Evolutionary conservation across 805 yeast species (phyloP), one percentile per base, ranked within the genome.

Genomic region (Kodamaea leandrae): DNA sequence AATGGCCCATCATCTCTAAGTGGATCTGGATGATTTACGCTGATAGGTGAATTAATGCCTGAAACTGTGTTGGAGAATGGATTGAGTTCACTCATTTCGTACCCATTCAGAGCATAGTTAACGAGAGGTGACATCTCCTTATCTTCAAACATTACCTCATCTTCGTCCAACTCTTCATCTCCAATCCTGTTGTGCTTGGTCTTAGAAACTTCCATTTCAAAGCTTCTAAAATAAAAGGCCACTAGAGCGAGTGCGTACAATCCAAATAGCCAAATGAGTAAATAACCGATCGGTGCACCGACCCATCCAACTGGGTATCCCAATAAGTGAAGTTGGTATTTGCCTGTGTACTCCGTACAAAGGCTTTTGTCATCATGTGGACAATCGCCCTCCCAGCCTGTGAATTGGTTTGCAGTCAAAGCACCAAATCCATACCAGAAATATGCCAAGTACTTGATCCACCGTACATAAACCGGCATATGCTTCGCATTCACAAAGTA

Each of bases 351-450:
- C 39, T 57, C 55, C 1, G 20, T 23, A 36, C 62, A 57, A 16
- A 45, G 46, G 2, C 42, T 42, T 2, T 44, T 41, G 12, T 57
- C 56, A 14, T 39, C 35, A 76, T 29, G 63, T 36, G 45, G 52
- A 49, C 63, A 58, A 8, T 45, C 45, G 7, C 60, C 63, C 23
- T 14, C 16, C 61, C 61, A 58, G 17, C 47, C 41, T 3, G 58
- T 39, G 40, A 48, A 58, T 42, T 58, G 63, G 35, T 57, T 58
- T 7, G 60, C 42, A 4, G 52, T 39, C 32, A 58, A 43, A 3
- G 57, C 63, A 4, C 61, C 61, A 25, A 58, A 58, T 0, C 52
- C 57, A 7, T 55, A 55, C 63, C 63, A 58, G 32, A 58, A 58
- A 39, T 51, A 57, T 1, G 60, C 55, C 13, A 57, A 27, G 34